These are phyloP conservation scores for Ceratocystis alfenasii DNA, from an alignment of 2,329 filamentous ascomycete species.

Conservation along the genomic window DNA sequence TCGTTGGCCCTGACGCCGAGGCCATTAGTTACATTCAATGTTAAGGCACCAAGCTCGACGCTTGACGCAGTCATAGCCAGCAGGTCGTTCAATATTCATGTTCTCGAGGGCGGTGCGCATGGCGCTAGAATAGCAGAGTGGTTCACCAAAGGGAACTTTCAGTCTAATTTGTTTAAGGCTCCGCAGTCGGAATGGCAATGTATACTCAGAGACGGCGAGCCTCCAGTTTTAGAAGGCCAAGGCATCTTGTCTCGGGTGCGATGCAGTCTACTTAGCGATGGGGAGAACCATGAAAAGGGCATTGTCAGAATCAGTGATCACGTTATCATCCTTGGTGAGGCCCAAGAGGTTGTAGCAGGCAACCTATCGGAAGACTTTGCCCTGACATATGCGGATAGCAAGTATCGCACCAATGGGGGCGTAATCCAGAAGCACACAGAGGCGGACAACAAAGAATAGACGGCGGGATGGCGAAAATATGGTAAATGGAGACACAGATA, in stretches of 20 bases:
- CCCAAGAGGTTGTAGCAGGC: conserved; percentile 35
- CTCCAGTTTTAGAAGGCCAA: conserved; percentile 37
- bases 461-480: neutral
- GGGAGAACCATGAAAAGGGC: conserved; percentile 29
- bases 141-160: conserved; percentile 40
- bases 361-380: conserved; percentile 32
- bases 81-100: conserved; percentile 42
- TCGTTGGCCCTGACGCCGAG: conserved; percentile 40
- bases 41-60: conserved; percentile 44
- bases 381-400: conserved; percentile 39
- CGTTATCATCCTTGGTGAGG: conserved; percentile 42
- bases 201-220: conserved; percentile 17
- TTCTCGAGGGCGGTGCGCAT: conserved; percentile 37
- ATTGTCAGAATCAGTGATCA: conserved; percentile 40
- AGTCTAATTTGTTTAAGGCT: conserved; percentile 30
- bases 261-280: conserved; percentile 34
- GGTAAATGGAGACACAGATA: neutral
- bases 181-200: conserved; percentile 22
- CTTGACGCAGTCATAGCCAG: conserved; percentile 38
- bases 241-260: conserved; percentile 42
- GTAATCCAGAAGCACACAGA: conserved; percentile 27
- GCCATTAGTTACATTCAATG: conserved; percentile 43
- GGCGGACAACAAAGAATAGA: conserved; percentile 18
- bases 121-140: conserved; percentile 42
- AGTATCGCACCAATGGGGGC: conserved; percentile 35